phyloP scores from a whole-genome alignment of 2,329 filamentous ascomycete species.

The Aspergillus chevalieri region DNA sequence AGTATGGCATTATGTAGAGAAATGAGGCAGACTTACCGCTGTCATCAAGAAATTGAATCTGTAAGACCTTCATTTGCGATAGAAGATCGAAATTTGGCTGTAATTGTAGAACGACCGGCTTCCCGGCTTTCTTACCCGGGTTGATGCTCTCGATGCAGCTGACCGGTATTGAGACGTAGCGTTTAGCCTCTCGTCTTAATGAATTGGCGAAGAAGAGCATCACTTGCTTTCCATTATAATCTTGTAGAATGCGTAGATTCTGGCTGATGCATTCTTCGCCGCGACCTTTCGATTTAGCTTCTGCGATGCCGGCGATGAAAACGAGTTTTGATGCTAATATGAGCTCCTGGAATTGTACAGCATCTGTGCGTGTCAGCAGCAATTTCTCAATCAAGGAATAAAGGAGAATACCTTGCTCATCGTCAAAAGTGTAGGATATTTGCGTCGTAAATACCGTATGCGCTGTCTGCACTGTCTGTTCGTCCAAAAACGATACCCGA shows the following conservation, averaged over 20 bases:
- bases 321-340: conserved; percentile 33
- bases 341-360: conserved; percentile 36
- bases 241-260: conserved; percentile 36
- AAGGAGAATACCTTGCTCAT: conserved; percentile 30
- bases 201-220: conserved; percentile 40
- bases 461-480: conserved; percentile 37
- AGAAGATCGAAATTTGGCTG: conserved; percentile 37
- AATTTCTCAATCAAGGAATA: neutral
- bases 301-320: conserved; percentile 38
- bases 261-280: conserved; percentile 42
- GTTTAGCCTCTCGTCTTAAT: conserved; percentile 34
- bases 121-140: conserved; percentile 33
- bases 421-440: conserved; percentile 38
- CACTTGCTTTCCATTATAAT: conserved; percentile 28
- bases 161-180: conserved; percentile 38
- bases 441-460: conserved; percentile 35
- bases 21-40: conserved; percentile 22
- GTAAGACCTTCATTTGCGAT: conserved; percentile 32
- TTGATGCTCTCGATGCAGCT: conserved; percentile 34
- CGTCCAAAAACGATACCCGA: conserved; percentile 37
- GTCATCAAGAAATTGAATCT: conserved; percentile 35
- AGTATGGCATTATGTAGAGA: neutral
- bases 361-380: conserved; percentile 24
- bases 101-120: conserved; percentile 31
- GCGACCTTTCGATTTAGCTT: conserved; percentile 39